Conservation (phyloP, 2,329 filamentous ascomycete genomes). For the Periglandula ipomoeae region DNA sequence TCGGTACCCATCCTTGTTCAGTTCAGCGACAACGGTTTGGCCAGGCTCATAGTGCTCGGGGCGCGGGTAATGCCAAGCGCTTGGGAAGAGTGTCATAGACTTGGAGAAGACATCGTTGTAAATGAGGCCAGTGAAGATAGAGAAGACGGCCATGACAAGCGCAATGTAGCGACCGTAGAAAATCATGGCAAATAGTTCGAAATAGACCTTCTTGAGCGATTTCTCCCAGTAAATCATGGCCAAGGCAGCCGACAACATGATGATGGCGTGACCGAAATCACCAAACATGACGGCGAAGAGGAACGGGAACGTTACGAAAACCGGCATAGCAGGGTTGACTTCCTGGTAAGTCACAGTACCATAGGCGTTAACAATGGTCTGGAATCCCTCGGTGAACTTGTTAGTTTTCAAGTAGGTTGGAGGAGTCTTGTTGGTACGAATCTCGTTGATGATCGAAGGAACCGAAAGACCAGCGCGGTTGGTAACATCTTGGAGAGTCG, state of each 20-base stretch:
- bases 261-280: slow-evolving; percentile 85
- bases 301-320: slow-evolving; percentile 98
- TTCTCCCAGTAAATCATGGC: slow-evolving; percentile 98
- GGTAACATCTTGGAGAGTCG: slow-evolving; percentile 92
- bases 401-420: slow-evolving; percentile 97
- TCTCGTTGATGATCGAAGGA: slow-evolving; percentile 96
- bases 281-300: slow-evolving; percentile 99
- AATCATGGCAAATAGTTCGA: slow-evolving; percentile 96
- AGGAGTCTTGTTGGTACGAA: slow-evolving; percentile 92
- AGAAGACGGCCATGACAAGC: slow-evolving; percentile 95
- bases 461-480: slow-evolving; percentile 93
- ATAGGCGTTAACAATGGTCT: slow-evolving; percentile 98
- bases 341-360: slow-evolving; percentile 96
- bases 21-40: slow-evolving; percentile 53
- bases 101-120: slow-evolving; percentile 98
- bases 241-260: slow-evolving; percentile 75
- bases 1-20: slow-evolving; percentile 63
- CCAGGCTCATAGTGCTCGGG: slow-evolving; percentile 59
- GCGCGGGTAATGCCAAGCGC: slow-evolving; percentile 74
- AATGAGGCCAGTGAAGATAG: slow-evolving; percentile 91
- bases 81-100: slow-evolving; percentile 78
- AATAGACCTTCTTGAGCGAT: slow-evolving; percentile 79
- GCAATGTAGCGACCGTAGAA: slow-evolving; percentile 99
- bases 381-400: slow-evolving; percentile 96
- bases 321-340: slow-evolving; percentile 90